Conservation (phyloP, 2,329 filamentous ascomycete species). For the Fusarium sororula region DNA sequence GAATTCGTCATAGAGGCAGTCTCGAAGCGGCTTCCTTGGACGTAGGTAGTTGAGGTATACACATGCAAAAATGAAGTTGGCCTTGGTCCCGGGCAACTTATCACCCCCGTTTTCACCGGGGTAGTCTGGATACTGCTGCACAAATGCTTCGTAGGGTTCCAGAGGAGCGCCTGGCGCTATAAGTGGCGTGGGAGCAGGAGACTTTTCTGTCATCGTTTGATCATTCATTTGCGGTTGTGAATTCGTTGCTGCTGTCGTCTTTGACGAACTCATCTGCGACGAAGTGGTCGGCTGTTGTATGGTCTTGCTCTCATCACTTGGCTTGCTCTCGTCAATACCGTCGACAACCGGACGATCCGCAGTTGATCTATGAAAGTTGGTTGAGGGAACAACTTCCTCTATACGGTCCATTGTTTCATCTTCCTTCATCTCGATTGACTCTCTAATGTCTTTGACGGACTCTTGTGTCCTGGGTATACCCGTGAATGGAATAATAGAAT, state of each 20-base stretch:
- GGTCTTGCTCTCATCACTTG: background rate
- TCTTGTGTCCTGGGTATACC: conserved; percentile 31
- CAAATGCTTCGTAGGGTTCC: conserved; percentile 52
- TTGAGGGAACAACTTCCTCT: conserved; percentile 19
- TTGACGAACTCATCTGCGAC: background rate
- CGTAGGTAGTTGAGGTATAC: conserved; percentile 54
- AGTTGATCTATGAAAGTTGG: conserved; percentile 4
- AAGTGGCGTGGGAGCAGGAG: background rate
- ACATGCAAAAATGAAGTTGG: conserved; percentile 57
- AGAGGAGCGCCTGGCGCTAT: conserved; percentile 13
- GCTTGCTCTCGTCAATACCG: background rate
- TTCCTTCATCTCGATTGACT: conserved; percentile 35
- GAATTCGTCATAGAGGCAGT: conserved; percentile 63
- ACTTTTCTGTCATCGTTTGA: background rate
- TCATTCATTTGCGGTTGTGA: background rate
- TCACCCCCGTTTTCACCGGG: conserved; percentile 45
- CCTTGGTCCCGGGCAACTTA: conserved; percentile 45
- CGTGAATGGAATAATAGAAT: conserved; percentile 44
- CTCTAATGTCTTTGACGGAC: conserved; percentile 24
- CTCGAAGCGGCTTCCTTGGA: conserved; percentile 47
- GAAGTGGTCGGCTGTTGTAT: background rate
- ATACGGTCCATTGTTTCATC: background rate
- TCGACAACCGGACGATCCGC: background rate
- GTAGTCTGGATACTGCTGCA: conserved; percentile 56
- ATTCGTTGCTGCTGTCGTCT: background rate